Evolutionary conservation across 2,329 filamentous ascomycete species (phyloP), one percentile per base, ranked within the genome.

Genomic region (Parastagonospora nodorum): DNA sequence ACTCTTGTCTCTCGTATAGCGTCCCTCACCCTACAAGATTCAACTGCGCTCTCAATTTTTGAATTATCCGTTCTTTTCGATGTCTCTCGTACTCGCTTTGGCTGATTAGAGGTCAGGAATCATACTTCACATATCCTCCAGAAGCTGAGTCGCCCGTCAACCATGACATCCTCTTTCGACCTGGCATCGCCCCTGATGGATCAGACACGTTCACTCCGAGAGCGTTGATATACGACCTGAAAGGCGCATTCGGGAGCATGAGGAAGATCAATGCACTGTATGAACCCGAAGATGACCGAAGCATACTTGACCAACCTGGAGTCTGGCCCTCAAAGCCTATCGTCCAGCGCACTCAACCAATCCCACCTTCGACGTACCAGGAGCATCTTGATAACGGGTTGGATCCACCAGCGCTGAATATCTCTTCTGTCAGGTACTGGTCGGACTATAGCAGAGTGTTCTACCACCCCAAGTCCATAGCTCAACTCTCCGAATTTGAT

Each of bases 391-490:
- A 97, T 61, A 75, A 84, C 28, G 92, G 91, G 16, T 70, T 82
- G 5, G 73, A 83, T 2, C 80, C 87, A 5, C 83, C 88, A 0
- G 76, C 79, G 45, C 80, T 96, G 15, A 88, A 82, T 1, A 80
- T 85, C 1, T 83, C 86, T 6, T 83, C 84, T 9, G 89, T 97
- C n/a, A 85, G 91, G 46, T 97, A 94, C 76, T 99, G 94, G 93
- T 96, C 92, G 29, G 94, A 99, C 74, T 97, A 92, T 74, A 95
- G 90, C 61, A 85, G 91, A 24, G 84, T 94, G n/a, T 99, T 86
- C 74, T 97, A 89, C 70, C 92, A 97, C 69, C 94, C 94, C 8
- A 85, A 84, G 47, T 96, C 92, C 10, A 84, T 96, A 46, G 81
- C 96, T 8, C 92, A 96, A 69, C 79, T 97, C 19, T 71, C 67